Base-by-base conservation (phyloP, 345 rosid genomes). In the Eucalyptus tenuipes region DNA sequence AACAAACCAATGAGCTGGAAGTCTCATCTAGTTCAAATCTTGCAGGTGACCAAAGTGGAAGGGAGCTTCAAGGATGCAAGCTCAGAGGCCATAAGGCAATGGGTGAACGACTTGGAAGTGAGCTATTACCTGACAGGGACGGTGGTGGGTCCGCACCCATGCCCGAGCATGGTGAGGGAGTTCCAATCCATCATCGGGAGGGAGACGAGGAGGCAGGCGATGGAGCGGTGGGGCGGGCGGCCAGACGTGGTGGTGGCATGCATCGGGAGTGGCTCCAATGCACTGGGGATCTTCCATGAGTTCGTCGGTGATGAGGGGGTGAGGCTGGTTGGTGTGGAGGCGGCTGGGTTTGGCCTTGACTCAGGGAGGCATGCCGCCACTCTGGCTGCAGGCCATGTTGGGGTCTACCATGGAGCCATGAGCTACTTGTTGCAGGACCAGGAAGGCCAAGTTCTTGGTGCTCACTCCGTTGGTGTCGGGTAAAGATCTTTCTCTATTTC, bases 341-440 rank as follows among this genome's bases (percentile, higher is more conserved):
- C 97, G 2, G 98, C 95, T 5, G 99, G 99, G 17, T 92, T 96
- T 7, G 99, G 99, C 9, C 88, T 97, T 45, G 94, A 96, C 59
- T 95, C 97, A 33, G 98, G 98, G 20, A 93, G 90, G 89, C 98
- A 95, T 86, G 88, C 97, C 5, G 99, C 99, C 16, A 95, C 99
- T 45, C 91, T 97, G 85, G 94, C 97, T 42, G 89, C 53, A 37
- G 99, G 99, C 24, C 95, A 96, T 22, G 93, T 96, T 18, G 99
- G 99, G 31, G 97, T 96, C 4, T 96, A 93, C 88, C 99, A 97
- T 92, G 98, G 99, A 89, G 89, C 99, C 45, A 94, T 95, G 96
- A 95, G 94, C 88, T 96, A 96, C 87, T 88, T 95, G 89, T 87
- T 97, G 91, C 99, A 96, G 89, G 97, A 97, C 82, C 93, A 91